phyloP scores from a whole-genome alignment of 1,284 basidiomycete genomes.

The Tilletiopsis washingtonensis region DNA sequence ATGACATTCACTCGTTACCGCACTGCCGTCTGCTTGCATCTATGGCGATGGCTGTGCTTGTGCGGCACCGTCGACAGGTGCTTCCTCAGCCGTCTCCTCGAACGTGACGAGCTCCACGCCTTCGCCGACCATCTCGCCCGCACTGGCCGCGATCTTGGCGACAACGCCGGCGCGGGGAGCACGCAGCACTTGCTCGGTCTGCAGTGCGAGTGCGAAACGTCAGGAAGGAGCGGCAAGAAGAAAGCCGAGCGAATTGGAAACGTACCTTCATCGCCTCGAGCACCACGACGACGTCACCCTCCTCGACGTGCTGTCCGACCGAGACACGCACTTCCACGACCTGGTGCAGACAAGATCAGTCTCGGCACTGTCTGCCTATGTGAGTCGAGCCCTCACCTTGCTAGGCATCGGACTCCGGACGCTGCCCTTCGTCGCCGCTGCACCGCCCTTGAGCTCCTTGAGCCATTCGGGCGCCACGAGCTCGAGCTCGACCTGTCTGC shows the following conservation, averaged over 20 bases:
- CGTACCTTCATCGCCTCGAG: constrained; percentile 83
- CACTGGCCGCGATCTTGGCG: constrained; percentile 58
- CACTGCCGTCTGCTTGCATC: not conserved
- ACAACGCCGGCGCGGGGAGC: constrained; percentile 63
- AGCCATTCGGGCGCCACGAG: constrained; percentile 18
- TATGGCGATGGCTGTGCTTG: not conserved
- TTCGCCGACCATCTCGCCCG: constrained; percentile 69
- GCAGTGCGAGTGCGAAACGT: not conserved
- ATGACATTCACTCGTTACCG: not conserved
- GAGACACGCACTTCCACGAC: constrained; percentile 70
- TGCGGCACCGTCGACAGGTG: not conserved
- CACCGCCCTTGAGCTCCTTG: constrained; percentile 3
- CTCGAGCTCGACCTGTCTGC: constrained; percentile 8
- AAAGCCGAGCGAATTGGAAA: not conserved
- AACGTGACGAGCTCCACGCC: constrained; percentile 65
- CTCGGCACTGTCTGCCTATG: not conserved
- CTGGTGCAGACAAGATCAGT: constrained; percentile 8
- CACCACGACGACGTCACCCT: constrained; percentile 70
- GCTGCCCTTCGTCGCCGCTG: constrained; percentile 52
- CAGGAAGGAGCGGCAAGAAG: not conserved
- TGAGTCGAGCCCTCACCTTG: constrained; percentile 51
- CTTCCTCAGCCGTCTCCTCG: constrained; percentile 8
- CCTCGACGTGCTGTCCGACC: constrained; percentile 67
- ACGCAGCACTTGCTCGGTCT: constrained; percentile 64
- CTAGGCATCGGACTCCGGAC: constrained; percentile 71